Evolutionary conservation across 345 rosid genomes (phyloP).

Genomic region (Citrus unshiu): DNA sequence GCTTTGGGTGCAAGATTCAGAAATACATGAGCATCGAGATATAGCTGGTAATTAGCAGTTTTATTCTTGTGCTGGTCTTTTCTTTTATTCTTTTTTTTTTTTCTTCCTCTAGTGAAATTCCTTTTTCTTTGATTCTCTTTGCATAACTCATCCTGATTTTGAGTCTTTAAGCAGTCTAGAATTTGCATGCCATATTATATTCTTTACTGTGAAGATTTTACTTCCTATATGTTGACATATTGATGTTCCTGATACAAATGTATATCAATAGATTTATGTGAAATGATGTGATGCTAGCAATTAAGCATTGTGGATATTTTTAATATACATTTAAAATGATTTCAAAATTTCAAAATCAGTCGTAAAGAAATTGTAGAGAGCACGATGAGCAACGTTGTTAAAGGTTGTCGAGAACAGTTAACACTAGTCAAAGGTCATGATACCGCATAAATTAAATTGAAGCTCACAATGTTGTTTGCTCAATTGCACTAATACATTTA

Average conservation of each 20-base stretch:
- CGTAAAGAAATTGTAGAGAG: no score
- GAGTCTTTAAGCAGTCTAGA: not conserved
- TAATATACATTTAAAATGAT: no score
- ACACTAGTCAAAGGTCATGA: no score
- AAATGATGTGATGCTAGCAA: no score
- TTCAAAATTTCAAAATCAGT: no score
- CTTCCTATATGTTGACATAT: not conserved
- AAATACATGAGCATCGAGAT: conserved; percentile 90
- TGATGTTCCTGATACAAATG: not conserved
- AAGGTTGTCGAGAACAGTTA: no score
- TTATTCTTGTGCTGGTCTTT: not conserved
- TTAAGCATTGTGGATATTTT: no score
- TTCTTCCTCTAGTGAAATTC: not conserved
- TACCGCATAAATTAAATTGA: no score
- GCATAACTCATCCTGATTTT: not conserved
- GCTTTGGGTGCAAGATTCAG: conserved; percentile 97
- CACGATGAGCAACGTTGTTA: no score
- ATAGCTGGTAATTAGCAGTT: conserved; percentile 70
- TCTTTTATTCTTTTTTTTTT: not conserved
- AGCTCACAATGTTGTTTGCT: no score
- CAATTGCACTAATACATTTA: no score
- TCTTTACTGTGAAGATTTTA: not conserved
- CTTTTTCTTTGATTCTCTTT: not conserved
- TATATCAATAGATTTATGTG: no score
- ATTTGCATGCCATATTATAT: not conserved